These are phyloP conservation scores for Neofusicoccum parvum DNA, from an alignment of 2,329 filamentous ascomycete genomes.

Conservation along the genomic window DNA sequence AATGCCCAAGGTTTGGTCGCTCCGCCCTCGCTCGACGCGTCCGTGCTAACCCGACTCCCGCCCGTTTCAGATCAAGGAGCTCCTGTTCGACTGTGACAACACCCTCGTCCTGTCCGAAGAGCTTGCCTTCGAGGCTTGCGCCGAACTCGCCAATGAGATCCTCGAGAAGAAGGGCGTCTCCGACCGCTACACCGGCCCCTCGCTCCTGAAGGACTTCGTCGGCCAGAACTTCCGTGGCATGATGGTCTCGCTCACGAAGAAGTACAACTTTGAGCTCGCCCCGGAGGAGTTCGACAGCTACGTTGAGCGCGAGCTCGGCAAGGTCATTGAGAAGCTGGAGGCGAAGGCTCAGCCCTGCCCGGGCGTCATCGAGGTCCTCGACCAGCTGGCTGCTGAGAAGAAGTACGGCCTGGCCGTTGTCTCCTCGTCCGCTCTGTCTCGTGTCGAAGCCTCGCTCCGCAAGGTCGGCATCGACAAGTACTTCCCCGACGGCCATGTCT, in stretches of 20 bases:
- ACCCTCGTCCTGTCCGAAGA: slow-evolving; percentile 91
- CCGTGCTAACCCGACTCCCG: neutral
- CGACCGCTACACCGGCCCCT: slow-evolving; percentile 73
- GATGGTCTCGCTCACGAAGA: slow-evolving; percentile 74
- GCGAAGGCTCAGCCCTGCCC: slow-evolving; percentile 67
- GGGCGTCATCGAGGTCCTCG: slow-evolving; percentile 69
- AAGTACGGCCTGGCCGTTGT: slow-evolving; percentile 80
- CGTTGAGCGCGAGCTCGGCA: slow-evolving; percentile 76
- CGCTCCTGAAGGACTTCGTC: slow-evolving; percentile 83
- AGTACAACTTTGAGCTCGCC: slow-evolving; percentile 71
- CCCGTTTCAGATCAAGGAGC: slow-evolving; percentile 46
- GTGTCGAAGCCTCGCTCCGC: slow-evolving; percentile 75
- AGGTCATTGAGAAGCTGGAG: slow-evolving; percentile 79
- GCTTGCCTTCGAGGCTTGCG: slow-evolving; percentile 88
- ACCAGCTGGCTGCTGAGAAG: slow-evolving; percentile 61
- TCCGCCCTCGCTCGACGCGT: neutral
- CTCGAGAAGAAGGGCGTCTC: slow-evolving; percentile 66
- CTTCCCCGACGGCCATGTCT: slow-evolving; percentile 75
- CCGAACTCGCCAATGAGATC: slow-evolving; percentile 85
- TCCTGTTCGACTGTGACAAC: slow-evolving; percentile 70
- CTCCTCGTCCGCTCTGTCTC: slow-evolving; percentile 74
- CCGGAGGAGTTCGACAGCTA: slow-evolving; percentile 71
- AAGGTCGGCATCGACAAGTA: slow-evolving; percentile 79
- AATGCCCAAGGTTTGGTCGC: slow-evolving; percentile 5
- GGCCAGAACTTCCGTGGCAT: slow-evolving; percentile 95